Evolutionary conservation across 192 early-diverging fungal species (phyloP), one percentile per base, ranked within the genome.

Genomic region (Coemansia sp.): DNA sequence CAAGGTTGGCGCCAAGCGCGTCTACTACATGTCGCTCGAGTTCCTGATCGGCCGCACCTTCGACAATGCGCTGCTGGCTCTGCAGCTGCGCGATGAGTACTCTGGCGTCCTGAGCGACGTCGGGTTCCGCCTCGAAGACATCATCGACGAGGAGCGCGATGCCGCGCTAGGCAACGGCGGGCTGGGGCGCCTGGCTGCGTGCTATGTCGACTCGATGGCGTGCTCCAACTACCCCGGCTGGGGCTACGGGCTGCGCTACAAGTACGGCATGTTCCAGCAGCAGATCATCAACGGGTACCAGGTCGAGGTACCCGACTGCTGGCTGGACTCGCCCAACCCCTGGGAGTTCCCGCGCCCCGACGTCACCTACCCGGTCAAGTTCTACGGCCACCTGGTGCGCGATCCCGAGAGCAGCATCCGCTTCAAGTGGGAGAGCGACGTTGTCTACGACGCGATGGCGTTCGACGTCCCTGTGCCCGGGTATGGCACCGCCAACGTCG

Each of bases 191-290:
- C 85, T 99, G 60, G 97, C 97, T 2, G 97, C 97, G 46, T 99
- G 97, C 78, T 99, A 96, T 68, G 94, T 99, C 89, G 93, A 98
- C 80, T 97, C 96, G 36, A 75, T 98, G 75, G 95, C 97, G 35
- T 93, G 94, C 61, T 77, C 92, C 23, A 91, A 98, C 77, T 94
- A 94, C 65, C 96, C 97, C 23, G 94, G 91, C 35, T 95, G 96
- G 94, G 93, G 97, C 65, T 99, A 99, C 64, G 97, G 97, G 55
- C 90, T 99, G 64, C 90, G 97, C 41, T 99, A 97, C 87, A 93
- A 90, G 60, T 99, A 99, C 81, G 97, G 97, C 75, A 98, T 99
- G 85, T 99, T 99, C 87, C 91, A 99, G 83, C 97, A 99, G 83
- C 87, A 90, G 79, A 93, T 98, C 69, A 85, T 94, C 49, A 95